Evolutionary conservation across 371 early-diverging fungal genomes (phyloP).

Genomic region (Synchytrium microbalum): DNA sequence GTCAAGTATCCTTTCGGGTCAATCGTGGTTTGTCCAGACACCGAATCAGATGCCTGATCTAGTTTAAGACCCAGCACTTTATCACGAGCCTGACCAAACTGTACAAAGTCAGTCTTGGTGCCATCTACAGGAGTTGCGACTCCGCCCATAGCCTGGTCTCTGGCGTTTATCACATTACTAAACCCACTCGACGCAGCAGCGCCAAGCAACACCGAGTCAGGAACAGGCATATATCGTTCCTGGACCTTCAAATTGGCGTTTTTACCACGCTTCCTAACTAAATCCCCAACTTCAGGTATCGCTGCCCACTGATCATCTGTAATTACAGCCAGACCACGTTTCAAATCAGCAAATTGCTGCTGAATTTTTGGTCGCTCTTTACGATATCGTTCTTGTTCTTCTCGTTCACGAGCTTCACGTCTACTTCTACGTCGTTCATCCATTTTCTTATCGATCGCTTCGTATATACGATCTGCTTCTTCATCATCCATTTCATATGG

Average conservation of each 20-base stretch:
- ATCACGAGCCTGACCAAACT: conserved; percentile 90
- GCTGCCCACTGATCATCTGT: conserved; percentile 83
- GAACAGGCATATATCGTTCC: conserved; percentile 71
- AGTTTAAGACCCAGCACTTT: conserved; percentile 79
- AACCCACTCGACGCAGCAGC: conserved; percentile 20
- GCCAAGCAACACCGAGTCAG: conserved; percentile 69
- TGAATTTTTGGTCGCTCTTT: conserved; percentile 57
- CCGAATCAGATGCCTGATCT: conserved; percentile 68
- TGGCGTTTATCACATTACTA: conserved; percentile 48
- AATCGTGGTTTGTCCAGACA: conserved; percentile 71
- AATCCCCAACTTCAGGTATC: conserved; percentile 87
- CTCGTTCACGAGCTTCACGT: conserved; percentile 40
- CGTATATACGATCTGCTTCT: conserved; percentile 92
- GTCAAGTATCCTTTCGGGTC: conserved; percentile 94
- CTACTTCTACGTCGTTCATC: conserved; percentile 67
- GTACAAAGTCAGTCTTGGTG: conserved; percentile 73
- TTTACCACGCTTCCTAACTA: conserved; percentile 71
- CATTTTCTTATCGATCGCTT: conserved; percentile 82
- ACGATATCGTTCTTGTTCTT: conserved; percentile 48
- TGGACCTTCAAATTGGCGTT: conserved; percentile 27
- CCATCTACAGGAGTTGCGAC: conserved; percentile 29
- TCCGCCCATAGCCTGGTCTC: conserved; percentile 26
- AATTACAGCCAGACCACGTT: conserved; percentile 68
- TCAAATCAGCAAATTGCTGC: conserved; percentile 86
- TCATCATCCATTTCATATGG: conserved; percentile 95